Percentiles rank a stretch among this genome's conserved stretches.
These are phyloP conservation scores for Penicillium thymicola DNA, from an alignment of 2,329 filamentous ascomycete species.

Conservation along the genomic window DNA sequence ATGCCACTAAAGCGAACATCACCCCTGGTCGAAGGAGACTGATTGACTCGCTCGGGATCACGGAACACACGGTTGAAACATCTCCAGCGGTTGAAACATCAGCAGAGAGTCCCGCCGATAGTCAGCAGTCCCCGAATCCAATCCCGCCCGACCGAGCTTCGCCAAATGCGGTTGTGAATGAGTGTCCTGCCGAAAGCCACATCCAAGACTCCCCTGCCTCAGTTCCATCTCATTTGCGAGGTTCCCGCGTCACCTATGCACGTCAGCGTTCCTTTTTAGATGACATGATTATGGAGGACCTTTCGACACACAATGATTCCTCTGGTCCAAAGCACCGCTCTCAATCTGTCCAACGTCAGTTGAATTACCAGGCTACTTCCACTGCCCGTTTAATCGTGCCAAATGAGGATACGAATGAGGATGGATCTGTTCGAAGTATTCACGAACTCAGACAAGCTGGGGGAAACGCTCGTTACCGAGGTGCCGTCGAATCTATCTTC, in stretches of 20 bases:
- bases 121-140: conserved; percentile 10
- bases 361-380: conserved; percentile 6
- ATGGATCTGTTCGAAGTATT: conserved; percentile 53
- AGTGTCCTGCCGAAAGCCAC: conserved; percentile 3
- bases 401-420: conserved; percentile 47
- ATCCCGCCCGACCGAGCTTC: conserved; percentile 6
- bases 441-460: conserved; percentile 61
- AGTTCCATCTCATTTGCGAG: conserved; percentile 26
- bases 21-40: conserved; percentile 33
- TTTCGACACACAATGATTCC: conserved; percentile 4
- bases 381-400: conserved; percentile 32
- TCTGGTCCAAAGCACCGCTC: conserved; percentile 3
- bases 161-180: conserved; percentile 2
- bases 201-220: conserved; percentile 11
- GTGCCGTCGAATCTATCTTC: conserved; percentile 55
- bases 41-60: conserved; percentile 32
- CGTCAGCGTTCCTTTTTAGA: conserved; percentile 58
- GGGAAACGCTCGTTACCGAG: conserved; percentile 54
- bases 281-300: conserved; percentile 39
- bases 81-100: conserved; percentile 7
- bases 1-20: conserved; percentile 1
- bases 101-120: conserved; percentile 6
- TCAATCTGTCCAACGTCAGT: conserved; percentile 2
- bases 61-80: conserved; percentile 10
- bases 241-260: conserved; percentile 57